Evolutionary conservation across 192 early-diverging fungal genomes (phyloP).

Genomic region (Spinellus fusiger): DNA sequence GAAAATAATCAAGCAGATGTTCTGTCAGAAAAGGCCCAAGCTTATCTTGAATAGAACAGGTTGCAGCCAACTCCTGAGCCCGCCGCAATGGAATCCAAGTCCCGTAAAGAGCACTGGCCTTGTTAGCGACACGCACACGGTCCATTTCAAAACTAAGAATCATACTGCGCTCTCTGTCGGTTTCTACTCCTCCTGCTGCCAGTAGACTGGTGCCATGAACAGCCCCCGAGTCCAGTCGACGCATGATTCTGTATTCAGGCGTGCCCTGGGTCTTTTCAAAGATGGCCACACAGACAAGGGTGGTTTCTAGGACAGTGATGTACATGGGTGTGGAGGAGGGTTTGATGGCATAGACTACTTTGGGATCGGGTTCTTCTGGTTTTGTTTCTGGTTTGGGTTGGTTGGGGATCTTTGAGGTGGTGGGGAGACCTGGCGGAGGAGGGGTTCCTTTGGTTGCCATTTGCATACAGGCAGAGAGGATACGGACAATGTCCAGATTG

Average conservation of each 20-base stretch:
- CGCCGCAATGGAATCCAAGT: slow-evolving; percentile 91
- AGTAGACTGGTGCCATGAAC: slow-evolving; percentile 84
- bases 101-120: slow-evolving; percentile 68
- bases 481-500: slow-evolving; percentile 1
- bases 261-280: slow-evolving; percentile 19
- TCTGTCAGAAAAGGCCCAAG: slow-evolving; percentile 75
- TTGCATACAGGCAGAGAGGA: slow-evolving; percentile 2
- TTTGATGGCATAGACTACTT: slow-evolving; percentile 1
- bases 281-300: slow-evolving; percentile 38
- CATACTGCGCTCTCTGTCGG: slow-evolving; percentile 79
- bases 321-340: slow-evolving; percentile 33
- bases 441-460: background rate
- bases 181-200: slow-evolving; percentile 82
- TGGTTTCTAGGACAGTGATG: slow-evolving; percentile 44
- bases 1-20: slow-evolving; percentile 59
- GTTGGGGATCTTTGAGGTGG: background rate
- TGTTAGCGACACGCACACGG: slow-evolving; percentile 68
- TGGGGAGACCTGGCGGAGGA: background rate
- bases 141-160: slow-evolving; percentile 83
- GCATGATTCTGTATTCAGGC: slow-evolving; percentile 59
- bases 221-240: slow-evolving; percentile 76
- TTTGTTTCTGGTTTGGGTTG: background rate
- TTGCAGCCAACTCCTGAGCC: slow-evolving; percentile 77
- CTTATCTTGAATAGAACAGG: slow-evolving; percentile 72
- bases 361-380: background rate